Base-by-base conservation (phyloP, 371 early-diverging fungal genomes). In the Mortierella polycephala region DNA sequence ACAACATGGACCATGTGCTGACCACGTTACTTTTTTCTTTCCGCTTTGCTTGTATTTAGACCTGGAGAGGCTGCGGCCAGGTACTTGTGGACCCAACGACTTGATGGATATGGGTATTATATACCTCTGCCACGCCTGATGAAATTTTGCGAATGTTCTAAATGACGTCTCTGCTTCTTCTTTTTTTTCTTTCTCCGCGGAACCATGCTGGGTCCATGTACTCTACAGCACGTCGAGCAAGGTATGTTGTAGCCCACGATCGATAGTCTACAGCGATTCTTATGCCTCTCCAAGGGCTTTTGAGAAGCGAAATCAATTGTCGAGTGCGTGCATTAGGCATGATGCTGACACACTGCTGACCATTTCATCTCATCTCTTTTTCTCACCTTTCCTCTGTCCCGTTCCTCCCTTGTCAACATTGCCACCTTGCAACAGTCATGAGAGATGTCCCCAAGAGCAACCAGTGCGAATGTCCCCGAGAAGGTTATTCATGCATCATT, bases 391-490 rank as follows among this genome's bases (percentile, higher is more conserved):
- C 5, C 14, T 20, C 52, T 47, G 14, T 41, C 20, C 3, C 3
- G 16, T 9, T 59, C 30, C 14, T 60, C 45, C 50, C 13, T 50
- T 42, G 3, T 58, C 20, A 37, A 37, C 39, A 18, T 47, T 21
- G 11, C 12, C 7, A 21, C 23, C 30, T 30, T 30, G 30, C 30
- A 30, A 40, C 16, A 63, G 76, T 75, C 62, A 75, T 75, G 76
- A 70, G 55, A 56, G 64, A 75, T 37, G 67, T 75, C 57, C 76
- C 76, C 60, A 67, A 70, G 71, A 55, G 47, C 56, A 70, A 75
- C 57, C 76, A 67, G 52, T 75, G 76, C 67, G 71, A 62, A 30
- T 75, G 76, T 64, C 76, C 76, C 37, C 76, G 76, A 39, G 76
- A 75, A 70, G 70, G 70, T 70, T 59, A 52, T 51, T 70, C 71